Percentiles rank a stretch among this genome's conserved stretches.
Evolutionary conservation across 257 asterid species (phyloP).

Genomic region (Scutellaria barbata): DNA sequence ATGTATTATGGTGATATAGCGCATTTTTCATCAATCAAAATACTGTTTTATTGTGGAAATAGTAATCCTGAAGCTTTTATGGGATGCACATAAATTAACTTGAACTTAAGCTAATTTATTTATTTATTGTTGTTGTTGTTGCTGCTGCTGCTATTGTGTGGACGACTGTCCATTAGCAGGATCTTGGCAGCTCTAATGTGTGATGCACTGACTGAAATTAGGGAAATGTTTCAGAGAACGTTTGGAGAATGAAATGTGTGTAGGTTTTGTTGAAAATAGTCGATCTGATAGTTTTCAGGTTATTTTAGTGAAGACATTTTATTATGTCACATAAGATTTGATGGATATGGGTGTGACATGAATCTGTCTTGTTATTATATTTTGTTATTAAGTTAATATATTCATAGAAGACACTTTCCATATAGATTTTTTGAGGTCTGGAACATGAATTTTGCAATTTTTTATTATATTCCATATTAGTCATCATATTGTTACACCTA

Average conservation of each 20-base stretch:
- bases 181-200: constrained; percentile 2
- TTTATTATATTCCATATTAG: too few relatives aligned
- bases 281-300: not conserved
- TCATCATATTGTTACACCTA: not conserved
- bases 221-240: not conserved
- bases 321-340: not conserved
- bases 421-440: not conserved
- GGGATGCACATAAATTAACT: not conserved
- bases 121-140: not conserved
- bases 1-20: constrained; percentile 6
- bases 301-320: not conserved
- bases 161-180: not conserved
- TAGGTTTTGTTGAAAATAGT: not conserved
- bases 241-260: not conserved
- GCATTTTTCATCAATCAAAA: not conserved
- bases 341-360: not conserved
- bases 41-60: not conserved
- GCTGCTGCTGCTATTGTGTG: not conserved
- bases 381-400: not conserved
- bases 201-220: not conserved
- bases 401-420: constrained; percentile 1
- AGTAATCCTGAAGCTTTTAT: not conserved
- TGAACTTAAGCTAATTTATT: not conserved
- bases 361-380: not conserved
- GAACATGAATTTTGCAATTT: not conserved